Base-by-base conservation (phyloP, 805 yeast genomes). In the Teunomyces cretensis region DNA sequence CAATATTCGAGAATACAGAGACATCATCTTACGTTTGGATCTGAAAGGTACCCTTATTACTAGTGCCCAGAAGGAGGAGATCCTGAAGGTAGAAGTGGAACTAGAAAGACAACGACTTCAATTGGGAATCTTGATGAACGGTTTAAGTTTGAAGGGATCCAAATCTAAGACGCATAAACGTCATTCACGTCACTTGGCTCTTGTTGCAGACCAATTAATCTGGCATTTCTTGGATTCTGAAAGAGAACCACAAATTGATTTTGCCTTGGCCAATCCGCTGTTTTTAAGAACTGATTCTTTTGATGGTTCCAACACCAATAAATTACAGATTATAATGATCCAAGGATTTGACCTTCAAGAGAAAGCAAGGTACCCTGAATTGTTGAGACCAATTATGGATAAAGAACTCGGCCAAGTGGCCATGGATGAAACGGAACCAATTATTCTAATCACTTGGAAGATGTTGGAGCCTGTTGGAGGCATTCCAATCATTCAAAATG, bases 381-480 rank as follows among this genome's bases (percentile, higher is more conserved):
- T 92, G 19, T 63, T 92, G 14, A 70, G 85, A 1, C 83, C 88
- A 1, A 76, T 54, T 43, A 26, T 55, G 45, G 36, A 57, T 48
- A n/a, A 46, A 44, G 56, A 61, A 11, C 44, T 44, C 7, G 45
- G 48, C 5, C 41, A 31, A 6, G 46, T 45, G 19, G 19, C 30
- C 2, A 41, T 51, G 30, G 17, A 43, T 26, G 40, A 45, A 19
- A 30, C 41, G 8, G 30, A 42, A n/a, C 68, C 73, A 1, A 53
- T 71, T 31, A 49, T 71, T 2, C 36, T 40, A 6, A 51, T 67
- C 54, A 41, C 66, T 9, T 91, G 98, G 98, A 77, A 80, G n/a
- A 79, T 86, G 83, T 78, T 85, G 42, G 80, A 79, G 44, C 89
- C 96, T 0, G 85, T 92, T 45, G 98, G 97, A 27, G 98, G 98